Conservation (phyloP, 2,329 filamentous ascomycete genomes). For the Fusarium coffeatum region DNA sequence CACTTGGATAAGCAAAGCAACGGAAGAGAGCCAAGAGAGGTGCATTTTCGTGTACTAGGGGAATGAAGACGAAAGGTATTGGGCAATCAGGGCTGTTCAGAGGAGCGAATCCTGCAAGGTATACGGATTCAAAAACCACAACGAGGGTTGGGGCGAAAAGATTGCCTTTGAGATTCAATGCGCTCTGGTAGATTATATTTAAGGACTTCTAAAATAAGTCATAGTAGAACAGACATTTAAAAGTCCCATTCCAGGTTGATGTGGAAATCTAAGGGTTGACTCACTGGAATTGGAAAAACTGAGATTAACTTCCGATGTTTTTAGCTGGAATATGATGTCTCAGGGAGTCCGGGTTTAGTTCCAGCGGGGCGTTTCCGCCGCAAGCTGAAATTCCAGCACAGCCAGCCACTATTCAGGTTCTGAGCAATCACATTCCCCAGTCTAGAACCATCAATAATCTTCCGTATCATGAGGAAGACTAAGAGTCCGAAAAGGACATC, state of each 20-base stretch:
- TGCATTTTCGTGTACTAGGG: neutral
- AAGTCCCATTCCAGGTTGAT: accelerated
- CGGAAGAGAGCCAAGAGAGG: neutral
- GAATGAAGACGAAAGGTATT: neutral
- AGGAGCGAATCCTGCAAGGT: too few relatives aligned
- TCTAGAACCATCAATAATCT: neutral
- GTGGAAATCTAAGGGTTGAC: accelerated
- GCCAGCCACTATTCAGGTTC: neutral
- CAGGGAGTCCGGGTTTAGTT: accelerated
- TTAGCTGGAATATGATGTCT: neutral
- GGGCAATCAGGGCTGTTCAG: too few relatives aligned
- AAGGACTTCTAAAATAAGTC: accelerated
- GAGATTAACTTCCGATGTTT: too few relatives aligned
- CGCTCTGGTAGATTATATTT: accelerated
- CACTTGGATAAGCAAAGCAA: neutral
- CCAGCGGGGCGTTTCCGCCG: neutral
- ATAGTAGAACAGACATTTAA: accelerated
- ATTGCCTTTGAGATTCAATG: too few relatives aligned
- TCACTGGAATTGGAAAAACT: accelerated
- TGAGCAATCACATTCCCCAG: neutral
- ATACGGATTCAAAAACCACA: too few relatives aligned
- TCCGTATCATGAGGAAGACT: too few relatives aligned
- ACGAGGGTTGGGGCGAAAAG: accelerated
- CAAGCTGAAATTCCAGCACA: neutral
- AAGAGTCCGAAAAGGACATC: too few relatives aligned